A percentile compares a stretch with the other conserved stretches of the same genome.
Conservation (phyloP, 345 rosid genomes). For the Lepidium didymum region DNA sequence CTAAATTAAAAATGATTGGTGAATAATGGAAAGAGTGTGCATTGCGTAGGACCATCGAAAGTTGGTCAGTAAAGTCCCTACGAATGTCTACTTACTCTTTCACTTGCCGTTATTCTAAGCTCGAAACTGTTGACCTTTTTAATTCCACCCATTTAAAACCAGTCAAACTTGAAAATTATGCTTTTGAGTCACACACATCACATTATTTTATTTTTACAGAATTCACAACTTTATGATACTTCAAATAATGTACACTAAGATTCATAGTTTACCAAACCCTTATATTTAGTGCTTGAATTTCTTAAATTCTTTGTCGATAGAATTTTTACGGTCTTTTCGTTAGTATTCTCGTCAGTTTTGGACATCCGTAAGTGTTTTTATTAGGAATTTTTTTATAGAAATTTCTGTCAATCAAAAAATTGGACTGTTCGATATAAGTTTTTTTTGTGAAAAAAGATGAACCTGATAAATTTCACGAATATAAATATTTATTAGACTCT, state of each 20-base stretch:
- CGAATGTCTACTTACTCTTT: background rate
- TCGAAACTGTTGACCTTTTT: background rate
- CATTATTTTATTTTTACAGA: background rate
- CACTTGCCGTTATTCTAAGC: background rate
- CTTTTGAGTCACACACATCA: background rate
- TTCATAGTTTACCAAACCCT: background rate
- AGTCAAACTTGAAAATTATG: slow-evolving; percentile 7
- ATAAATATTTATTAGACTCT: too few relatives aligned
- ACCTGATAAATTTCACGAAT: too few relatives aligned
- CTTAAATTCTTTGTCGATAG: too few relatives aligned
- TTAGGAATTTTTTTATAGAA: too few relatives aligned
- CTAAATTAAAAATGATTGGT: background rate
- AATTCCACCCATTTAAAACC: background rate
- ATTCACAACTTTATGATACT: background rate
- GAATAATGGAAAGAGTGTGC: background rate
- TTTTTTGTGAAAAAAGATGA: too few relatives aligned
- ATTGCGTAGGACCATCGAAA: slow-evolving; percentile 1
- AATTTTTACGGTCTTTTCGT: too few relatives aligned
- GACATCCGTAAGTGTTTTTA: too few relatives aligned
- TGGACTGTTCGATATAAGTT: too few relatives aligned
- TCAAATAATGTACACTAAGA: background rate
- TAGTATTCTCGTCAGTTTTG: too few relatives aligned
- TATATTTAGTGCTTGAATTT: too few relatives aligned
- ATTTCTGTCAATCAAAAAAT: too few relatives aligned
- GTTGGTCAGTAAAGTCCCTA: slow-evolving; percentile 12